A percentile compares a stretch with the other conserved stretches of the same genome.
phyloP scores from a whole-genome alignment of 495 filamentous ascomycete genomes.

The Xylaria venustula region DNA sequence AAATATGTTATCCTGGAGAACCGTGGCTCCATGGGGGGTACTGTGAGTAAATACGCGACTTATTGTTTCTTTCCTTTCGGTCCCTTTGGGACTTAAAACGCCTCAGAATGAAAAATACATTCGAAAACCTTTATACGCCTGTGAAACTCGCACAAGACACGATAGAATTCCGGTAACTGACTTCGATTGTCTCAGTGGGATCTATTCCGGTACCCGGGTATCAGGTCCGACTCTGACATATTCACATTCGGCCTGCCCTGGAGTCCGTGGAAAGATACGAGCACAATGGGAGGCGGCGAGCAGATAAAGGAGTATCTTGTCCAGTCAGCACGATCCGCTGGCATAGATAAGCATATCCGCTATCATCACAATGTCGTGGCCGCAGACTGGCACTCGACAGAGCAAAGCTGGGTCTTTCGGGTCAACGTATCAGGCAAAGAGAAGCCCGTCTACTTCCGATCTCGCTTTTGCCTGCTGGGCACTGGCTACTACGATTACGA shows the following conservation, averaged over 20 bases:
- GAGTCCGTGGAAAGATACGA: slow-evolving; percentile 57
- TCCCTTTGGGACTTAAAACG: not conserved
- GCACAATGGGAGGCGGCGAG: slow-evolving; percentile 59
- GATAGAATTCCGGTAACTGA: not conserved
- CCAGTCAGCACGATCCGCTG: slow-evolving; percentile 55
- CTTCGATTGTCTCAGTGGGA: slow-evolving; percentile 46
- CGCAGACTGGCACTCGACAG: slow-evolving; percentile 58
- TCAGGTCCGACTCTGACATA: slow-evolving; percentile 66
- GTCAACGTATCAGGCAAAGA: slow-evolving; percentile 44
- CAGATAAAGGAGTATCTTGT: slow-evolving; percentile 63
- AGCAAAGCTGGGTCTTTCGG: slow-evolving; percentile 60
- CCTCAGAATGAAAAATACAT: not conserved
- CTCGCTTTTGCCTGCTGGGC: slow-evolving; percentile 59
- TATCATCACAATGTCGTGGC: slow-evolving; percentile 56
- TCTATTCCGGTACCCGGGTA: slow-evolving; percentile 69
- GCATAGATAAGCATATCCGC: slow-evolving; percentile 62
- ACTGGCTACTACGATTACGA: slow-evolving; percentile 72
- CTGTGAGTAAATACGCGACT: slow-evolving; percentile 19
- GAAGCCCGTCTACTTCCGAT: slow-evolving; percentile 36
- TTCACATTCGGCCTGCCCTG: slow-evolving; percentile 61
- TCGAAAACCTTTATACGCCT: not conserved
- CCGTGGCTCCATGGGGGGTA: slow-evolving; percentile 61
- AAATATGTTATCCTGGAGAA: slow-evolving; percentile 62
- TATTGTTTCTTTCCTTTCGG: not conserved
- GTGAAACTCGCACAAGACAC: not conserved